Evolutionary conservation across 2,329 filamentous ascomycete genomes (phyloP).

Genomic region (Epichloe aotearoae): DNA sequence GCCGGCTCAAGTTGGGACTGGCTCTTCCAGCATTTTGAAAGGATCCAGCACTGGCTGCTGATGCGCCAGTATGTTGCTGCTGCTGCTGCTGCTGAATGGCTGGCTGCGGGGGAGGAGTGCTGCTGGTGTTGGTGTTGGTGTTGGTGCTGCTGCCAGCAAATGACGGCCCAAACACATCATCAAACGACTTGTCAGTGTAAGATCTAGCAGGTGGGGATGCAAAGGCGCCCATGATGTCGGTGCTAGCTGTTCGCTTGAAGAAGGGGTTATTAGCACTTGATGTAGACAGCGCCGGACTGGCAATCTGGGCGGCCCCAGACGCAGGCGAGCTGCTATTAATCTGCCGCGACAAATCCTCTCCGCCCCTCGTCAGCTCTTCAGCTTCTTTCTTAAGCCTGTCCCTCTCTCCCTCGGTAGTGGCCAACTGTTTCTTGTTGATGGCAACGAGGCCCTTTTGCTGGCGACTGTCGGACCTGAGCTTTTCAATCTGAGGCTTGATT

Average conservation of each 20-base stretch:
- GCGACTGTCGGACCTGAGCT: constrained; percentile 78
- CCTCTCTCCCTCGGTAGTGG: constrained; percentile 75
- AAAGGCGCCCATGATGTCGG: constrained; percentile 44
- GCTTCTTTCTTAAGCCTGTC: constrained; percentile 78
- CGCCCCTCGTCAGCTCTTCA: constrained; percentile 51
- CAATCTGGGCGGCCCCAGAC: constrained; percentile 35
- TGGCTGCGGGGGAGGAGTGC: constrained; percentile 25
- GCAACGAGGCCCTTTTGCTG: constrained; percentile 94
- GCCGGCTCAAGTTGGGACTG: constrained; percentile 51
- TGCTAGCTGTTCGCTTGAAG: constrained; percentile 59
- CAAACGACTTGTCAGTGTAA: constrained; percentile 57
- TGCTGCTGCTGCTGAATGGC: constrained; percentile 38
- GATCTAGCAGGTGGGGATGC: constrained; percentile 32
- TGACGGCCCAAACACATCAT: constrained; percentile 72
- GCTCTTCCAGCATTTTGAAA: constrained; percentile 36
- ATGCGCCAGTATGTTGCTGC: constrained; percentile 44
- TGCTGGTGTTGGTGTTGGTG: constrained; percentile 11
- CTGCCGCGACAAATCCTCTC: constrained; percentile 43
- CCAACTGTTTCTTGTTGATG: constrained; percentile 96
- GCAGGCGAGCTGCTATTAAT: constrained; percentile 37
- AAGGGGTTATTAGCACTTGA: constrained; percentile 86
- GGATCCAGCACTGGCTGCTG: constrained; percentile 37
- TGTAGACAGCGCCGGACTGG: constrained; percentile 55
- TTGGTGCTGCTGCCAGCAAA: constrained; percentile 27
- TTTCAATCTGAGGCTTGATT: constrained; percentile 83